phyloP scores from a whole-genome alignment of 2,329 filamentous ascomycete genomes.

The Apiospora pterosperma region DNA sequence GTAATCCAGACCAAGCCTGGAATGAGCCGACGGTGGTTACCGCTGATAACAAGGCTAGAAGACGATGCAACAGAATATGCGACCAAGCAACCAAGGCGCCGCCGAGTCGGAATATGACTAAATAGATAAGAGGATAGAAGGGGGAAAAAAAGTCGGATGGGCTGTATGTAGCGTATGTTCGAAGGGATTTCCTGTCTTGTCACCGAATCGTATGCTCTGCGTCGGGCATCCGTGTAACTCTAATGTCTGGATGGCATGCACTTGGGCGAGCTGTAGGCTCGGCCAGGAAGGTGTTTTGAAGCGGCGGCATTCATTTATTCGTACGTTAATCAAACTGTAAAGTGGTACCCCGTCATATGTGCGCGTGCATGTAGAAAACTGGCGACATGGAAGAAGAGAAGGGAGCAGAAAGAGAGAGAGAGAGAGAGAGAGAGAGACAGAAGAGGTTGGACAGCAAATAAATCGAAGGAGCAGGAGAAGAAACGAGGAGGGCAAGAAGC shows the following conservation, averaged over 20 bases:
- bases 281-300: background rate
- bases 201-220: background rate
- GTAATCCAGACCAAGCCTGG: background rate
- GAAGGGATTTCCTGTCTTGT: background rate
- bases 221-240: constrained; percentile 1
- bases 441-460: background rate
- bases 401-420: background rate
- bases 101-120: background rate
- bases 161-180: background rate
- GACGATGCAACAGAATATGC: background rate
- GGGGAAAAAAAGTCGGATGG: background rate
- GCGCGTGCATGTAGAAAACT: background rate
- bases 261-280: background rate
- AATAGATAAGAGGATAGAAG: background rate
- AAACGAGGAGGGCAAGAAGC: background rate
- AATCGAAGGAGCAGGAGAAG: background rate
- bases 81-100: background rate
- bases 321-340: background rate
- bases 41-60: background rate
- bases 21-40: background rate
- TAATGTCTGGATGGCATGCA: background rate
- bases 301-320: background rate
- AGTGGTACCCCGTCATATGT: background rate
- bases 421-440: no score
- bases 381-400: background rate